These are phyloP conservation scores for Claviceps sorghi DNA, from an alignment of 2,329 filamentous ascomycete genomes.

Conservation along the genomic window DNA sequence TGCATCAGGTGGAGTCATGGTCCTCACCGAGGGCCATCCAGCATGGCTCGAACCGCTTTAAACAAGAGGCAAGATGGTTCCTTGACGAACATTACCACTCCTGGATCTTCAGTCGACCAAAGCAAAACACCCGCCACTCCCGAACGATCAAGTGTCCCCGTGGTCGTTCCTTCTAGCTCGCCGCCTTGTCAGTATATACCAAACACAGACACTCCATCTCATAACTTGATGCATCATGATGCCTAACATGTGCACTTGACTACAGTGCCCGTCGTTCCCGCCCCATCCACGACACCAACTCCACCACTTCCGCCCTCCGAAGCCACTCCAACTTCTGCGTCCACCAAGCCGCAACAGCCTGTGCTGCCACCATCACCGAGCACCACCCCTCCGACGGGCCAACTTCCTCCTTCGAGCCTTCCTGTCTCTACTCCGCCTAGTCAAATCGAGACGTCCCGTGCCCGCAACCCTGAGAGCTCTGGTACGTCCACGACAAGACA, in stretches of 20 bases:
- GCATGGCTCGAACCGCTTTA: conserved; percentile 1
- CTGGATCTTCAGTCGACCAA: neutral
- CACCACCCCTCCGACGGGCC: conserved; percentile 4
- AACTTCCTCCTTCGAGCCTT: conserved; percentile 1
- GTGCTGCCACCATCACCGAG: neutral
- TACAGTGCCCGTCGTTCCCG: neutral
- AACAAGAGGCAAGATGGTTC: conserved; percentile 3
- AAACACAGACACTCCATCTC: neutral
- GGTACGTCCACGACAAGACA: conserved; percentile 16
- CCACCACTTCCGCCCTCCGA: neutral
- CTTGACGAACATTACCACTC: conserved; percentile 1
- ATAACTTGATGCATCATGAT: neutral
- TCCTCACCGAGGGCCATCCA: neutral
- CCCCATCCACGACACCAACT: neutral
- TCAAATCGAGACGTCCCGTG: conserved; percentile 3
- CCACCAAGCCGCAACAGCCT: neutral
- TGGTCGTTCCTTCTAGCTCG: neutral
- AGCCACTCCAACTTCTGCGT: neutral
- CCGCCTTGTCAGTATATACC: neutral
- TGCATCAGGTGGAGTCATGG: conserved; percentile 2
- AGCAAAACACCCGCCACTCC: neutral
- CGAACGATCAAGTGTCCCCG: neutral
- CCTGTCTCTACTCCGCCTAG: neutral
- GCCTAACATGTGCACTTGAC: neutral
- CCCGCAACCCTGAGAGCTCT: conserved; percentile 8